These are phyloP conservation scores for Elsinoe necatrix DNA, from an alignment of 2,329 filamentous ascomycete genomes.

Conservation along the genomic window DNA sequence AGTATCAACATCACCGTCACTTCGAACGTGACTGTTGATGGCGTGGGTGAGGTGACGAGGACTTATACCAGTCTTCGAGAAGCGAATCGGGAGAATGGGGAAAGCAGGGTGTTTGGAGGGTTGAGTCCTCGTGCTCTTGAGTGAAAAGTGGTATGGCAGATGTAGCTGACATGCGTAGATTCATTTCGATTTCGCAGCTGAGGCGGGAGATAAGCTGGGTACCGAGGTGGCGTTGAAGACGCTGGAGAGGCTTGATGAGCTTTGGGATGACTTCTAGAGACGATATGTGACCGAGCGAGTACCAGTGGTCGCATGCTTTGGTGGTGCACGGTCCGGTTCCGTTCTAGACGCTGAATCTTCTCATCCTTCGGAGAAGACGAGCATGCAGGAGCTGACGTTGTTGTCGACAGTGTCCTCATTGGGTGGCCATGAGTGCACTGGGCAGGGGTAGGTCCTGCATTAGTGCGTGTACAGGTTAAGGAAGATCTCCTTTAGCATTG, in stretches of 20 bases:
- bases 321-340: too few relatives aligned
- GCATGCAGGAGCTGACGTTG: too few relatives aligned
- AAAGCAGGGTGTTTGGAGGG: slow-evolving; percentile 26
- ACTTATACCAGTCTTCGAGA: slow-evolving; percentile 23
- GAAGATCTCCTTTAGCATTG: too few relatives aligned
- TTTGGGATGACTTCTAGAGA: not conserved
- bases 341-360: too few relatives aligned
- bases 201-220: slow-evolving; percentile 22
- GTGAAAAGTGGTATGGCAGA: not conserved
- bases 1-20: slow-evolving; percentile 21
- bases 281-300: too few relatives aligned
- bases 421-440: too few relatives aligned
- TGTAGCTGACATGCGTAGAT: slow-evolving; percentile 14
- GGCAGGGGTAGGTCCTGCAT: too few relatives aligned
- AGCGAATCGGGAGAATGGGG: slow-evolving; percentile 25
- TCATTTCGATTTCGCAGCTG: slow-evolving; percentile 25
- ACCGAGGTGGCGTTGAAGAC: not conserved
- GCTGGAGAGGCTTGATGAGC: not conserved
- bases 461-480: too few relatives aligned
- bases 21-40: slow-evolving; percentile 23
- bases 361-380: too few relatives aligned
- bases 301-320: too few relatives aligned
- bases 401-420: too few relatives aligned
- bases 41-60: slow-evolving; percentile 23
- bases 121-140: not conserved